Evolutionary conservation across 1,284 basidiomycete genomes (phyloP).

Genomic region (Ganoderma meredithae): DNA sequence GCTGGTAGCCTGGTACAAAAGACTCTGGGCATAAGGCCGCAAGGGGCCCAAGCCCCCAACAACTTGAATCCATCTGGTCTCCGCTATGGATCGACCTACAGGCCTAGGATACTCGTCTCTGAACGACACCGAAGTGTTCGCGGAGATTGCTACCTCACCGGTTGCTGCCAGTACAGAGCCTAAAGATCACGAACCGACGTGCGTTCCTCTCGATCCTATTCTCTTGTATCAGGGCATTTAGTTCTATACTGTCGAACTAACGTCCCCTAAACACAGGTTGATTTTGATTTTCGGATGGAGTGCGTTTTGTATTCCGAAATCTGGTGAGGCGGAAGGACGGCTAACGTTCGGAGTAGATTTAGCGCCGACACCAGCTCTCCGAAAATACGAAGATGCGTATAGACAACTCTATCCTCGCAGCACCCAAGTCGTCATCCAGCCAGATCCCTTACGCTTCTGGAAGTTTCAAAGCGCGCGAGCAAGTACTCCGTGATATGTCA

Average conservation of each 20-base stretch:
- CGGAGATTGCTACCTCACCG: background rate
- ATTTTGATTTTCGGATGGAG: conserved; percentile 25
- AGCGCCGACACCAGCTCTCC: conserved; percentile 16
- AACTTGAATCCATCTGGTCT: background rate
- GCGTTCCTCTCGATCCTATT: background rate
- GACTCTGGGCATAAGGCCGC: too few relatives aligned
- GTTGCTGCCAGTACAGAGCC: background rate
- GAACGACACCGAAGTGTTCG: background rate
- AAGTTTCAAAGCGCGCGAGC: conserved; percentile 9
- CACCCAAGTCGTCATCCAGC: conserved; percentile 16
- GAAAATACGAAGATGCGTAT: conserved; percentile 19
- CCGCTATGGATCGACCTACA: conserved; percentile 10
- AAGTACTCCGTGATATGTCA: background rate
- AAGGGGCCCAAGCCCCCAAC: background rate
- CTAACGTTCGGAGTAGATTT: conserved; percentile 6
- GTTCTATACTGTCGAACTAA: background rate
- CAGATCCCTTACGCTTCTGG: conserved; percentile 24
- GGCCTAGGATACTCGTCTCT: background rate
- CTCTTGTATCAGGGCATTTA: background rate
- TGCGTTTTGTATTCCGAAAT: background rate
- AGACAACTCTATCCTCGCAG: conserved; percentile 20
- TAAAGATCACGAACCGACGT: conserved; percentile 11
- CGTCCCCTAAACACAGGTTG: background rate
- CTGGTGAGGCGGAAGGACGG: background rate
- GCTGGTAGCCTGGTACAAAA: background rate